Conservation (phyloP, 305 asterid species). For the Fraxinus nigra region DNA sequence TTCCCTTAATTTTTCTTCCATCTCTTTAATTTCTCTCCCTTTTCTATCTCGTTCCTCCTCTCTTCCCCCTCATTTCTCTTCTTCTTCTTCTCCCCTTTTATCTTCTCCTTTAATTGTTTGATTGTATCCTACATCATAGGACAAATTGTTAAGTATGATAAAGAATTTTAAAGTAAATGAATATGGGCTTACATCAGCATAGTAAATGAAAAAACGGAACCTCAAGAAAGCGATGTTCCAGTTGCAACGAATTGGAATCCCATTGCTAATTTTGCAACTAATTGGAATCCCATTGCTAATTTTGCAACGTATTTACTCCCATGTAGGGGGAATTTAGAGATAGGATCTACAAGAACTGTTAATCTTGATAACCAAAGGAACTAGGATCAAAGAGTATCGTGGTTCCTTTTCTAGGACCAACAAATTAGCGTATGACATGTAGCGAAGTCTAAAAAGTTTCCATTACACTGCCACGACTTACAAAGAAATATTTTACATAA, state of each 20-base stretch:
- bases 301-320: not conserved
- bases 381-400: not conserved
- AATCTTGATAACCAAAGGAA: not conserved
- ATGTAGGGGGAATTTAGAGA: not conserved
- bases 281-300: not conserved
- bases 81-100: not conserved
- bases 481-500: not conserved
- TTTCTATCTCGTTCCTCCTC: not conserved
- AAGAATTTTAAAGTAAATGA: not conserved
- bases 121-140: not conserved
- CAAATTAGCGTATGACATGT: not conserved
- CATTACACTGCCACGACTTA: not conserved
- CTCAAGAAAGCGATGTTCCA: not conserved
- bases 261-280: not conserved
- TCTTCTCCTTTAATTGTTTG: not conserved
- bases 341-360: not conserved
- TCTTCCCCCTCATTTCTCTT: not conserved
- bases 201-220: not conserved
- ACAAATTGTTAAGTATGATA: not conserved
- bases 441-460: not conserved
- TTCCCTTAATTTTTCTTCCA: not conserved
- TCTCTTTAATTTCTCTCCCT: not conserved
- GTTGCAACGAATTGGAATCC: not conserved
- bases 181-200: not conserved
- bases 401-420: not conserved